Evolutionary conservation across 192 early-diverging fungal species (phyloP).

Genomic region (Mortierella antarctica): DNA sequence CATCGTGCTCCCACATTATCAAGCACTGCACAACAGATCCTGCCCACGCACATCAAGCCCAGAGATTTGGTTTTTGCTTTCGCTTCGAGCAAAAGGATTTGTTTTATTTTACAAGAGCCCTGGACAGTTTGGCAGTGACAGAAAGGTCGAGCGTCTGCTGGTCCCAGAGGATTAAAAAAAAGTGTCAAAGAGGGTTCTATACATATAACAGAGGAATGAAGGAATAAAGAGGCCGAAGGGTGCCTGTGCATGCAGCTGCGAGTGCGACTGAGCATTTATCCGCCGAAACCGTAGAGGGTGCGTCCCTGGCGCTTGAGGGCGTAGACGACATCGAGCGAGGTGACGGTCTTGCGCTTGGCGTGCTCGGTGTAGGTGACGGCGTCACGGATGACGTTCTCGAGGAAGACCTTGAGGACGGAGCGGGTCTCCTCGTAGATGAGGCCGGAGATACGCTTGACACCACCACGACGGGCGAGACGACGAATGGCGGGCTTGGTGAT

Average conservation of each 20-base stretch:
- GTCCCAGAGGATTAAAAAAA: slow-evolving; percentile 17
- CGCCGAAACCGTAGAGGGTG: slow-evolving; percentile 81
- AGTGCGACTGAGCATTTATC: slow-evolving; percentile 42
- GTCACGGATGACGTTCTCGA: slow-evolving; percentile 98
- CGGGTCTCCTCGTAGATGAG: slow-evolving; percentile 99
- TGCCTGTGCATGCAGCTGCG: background rate
- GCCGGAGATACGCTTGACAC: slow-evolving; percentile 99
- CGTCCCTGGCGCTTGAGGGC: slow-evolving; percentile 97
- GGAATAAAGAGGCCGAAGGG: slow-evolving; percentile 1
- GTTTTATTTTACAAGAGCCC: slow-evolving; percentile 39
- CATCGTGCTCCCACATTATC: too few species aligned
- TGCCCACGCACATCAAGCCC: background rate
- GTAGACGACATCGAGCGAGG: slow-evolving; percentile 98
- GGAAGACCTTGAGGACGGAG: slow-evolving; percentile 96
- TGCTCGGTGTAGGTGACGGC: slow-evolving; percentile 77
- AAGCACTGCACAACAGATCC: too few species aligned
- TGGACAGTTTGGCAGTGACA: slow-evolving; percentile 14
- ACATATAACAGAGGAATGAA: slow-evolving; percentile 11
- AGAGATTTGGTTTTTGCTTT: background rate
- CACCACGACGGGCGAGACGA: slow-evolving; percentile 99
- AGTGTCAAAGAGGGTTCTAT: slow-evolving; percentile 11
- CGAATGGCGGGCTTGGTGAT: slow-evolving; percentile 98
- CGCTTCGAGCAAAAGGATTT: slow-evolving; percentile 23
- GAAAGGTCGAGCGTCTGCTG: slow-evolving; percentile 9
- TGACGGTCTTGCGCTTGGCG: slow-evolving; percentile 99